Percentiles rank a stretch among this genome's conserved stretches.
Conservation (phyloP, 2,329 filamentous ascomycete species). For the Penicillium sp. region DNA sequence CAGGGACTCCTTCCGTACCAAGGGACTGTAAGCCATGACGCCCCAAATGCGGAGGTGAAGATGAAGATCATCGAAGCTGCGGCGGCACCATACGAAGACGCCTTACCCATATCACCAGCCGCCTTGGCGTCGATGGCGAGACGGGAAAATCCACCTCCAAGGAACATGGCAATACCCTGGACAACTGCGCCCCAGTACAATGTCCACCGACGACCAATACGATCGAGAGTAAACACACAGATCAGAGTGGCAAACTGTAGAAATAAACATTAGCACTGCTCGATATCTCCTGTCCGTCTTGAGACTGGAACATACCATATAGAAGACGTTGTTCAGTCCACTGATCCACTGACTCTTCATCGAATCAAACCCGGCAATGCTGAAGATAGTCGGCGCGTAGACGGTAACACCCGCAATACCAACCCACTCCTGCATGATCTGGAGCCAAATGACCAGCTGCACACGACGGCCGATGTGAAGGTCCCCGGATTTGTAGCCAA, state of each 20-base stretch:
- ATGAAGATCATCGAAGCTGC: slow-evolving; percentile 71
- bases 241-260: slow-evolving; percentile 62
- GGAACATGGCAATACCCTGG: slow-evolving; percentile 66
- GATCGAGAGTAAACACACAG: slow-evolving; percentile 68
- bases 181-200: slow-evolving; percentile 66
- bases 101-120: slow-evolving; percentile 47
- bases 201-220: slow-evolving; percentile 67
- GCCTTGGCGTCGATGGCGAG: slow-evolving; percentile 52
- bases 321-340: slow-evolving; percentile 57
- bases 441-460: slow-evolving; percentile 68
- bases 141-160: slow-evolving; percentile 62
- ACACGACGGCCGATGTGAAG: slow-evolving; percentile 67
- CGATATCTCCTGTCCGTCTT: background rate
- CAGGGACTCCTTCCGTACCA: slow-evolving; percentile 31
- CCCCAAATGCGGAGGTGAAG: slow-evolving; percentile 64
- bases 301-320: slow-evolving; percentile 46
- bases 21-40: slow-evolving; percentile 62
- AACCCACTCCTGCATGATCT: slow-evolving; percentile 69
- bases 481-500: slow-evolving; percentile 63
- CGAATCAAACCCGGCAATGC: slow-evolving; percentile 64
- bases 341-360: slow-evolving; percentile 64
- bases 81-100: slow-evolving; percentile 59
- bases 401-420: slow-evolving; percentile 69
- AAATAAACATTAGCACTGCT: background rate
- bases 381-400: slow-evolving; percentile 59